These are phyloP conservation scores for Cornus florida DNA, from an alignment of 148 eudicot species.

Conservation along the genomic window DNA sequence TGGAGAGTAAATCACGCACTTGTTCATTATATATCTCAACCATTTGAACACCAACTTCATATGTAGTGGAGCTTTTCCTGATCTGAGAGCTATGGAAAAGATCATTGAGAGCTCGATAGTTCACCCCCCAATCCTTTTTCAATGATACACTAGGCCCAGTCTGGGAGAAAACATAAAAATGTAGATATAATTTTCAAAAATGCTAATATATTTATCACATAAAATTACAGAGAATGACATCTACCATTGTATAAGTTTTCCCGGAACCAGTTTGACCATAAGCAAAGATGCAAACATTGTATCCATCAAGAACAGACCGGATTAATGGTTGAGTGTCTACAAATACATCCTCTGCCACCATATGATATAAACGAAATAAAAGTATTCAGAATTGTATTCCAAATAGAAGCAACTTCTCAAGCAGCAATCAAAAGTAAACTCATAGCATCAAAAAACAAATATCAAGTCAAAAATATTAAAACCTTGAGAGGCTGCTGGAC, in stretches of 20 bases:
- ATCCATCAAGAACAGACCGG: constrained; percentile 92
- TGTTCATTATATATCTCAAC: constrained; percentile 92
- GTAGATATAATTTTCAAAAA: background rate
- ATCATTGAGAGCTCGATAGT: constrained; percentile 83
- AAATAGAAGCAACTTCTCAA: background rate
- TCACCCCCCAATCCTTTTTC: constrained; percentile 82
- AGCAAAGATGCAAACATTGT: constrained; percentile 88
- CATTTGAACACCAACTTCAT: constrained; percentile 90
- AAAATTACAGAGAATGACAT: constrained; percentile 3
- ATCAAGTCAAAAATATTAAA: constrained; percentile 7
- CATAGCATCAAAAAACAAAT: background rate
- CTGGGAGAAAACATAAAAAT: constrained; percentile 29
- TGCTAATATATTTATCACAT: background rate
- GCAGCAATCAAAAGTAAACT: background rate
- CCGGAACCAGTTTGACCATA: constrained; percentile 98
- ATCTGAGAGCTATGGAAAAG: constrained; percentile 75
- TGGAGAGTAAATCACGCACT: constrained; percentile 82
- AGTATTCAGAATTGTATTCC: constrained; percentile 9
- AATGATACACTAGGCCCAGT: constrained; percentile 74
- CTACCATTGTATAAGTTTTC: constrained; percentile 94
- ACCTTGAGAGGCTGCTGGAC: constrained; percentile 89
- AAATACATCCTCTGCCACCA: constrained; percentile 76
- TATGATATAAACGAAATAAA: background rate
- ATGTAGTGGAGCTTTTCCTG: constrained; percentile 59
- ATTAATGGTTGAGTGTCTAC: constrained; percentile 80